Evolutionary conservation across 1,284 basidiomycete species (phyloP).

Genomic region (Cutaneotrichosporon cutaneum): DNA sequence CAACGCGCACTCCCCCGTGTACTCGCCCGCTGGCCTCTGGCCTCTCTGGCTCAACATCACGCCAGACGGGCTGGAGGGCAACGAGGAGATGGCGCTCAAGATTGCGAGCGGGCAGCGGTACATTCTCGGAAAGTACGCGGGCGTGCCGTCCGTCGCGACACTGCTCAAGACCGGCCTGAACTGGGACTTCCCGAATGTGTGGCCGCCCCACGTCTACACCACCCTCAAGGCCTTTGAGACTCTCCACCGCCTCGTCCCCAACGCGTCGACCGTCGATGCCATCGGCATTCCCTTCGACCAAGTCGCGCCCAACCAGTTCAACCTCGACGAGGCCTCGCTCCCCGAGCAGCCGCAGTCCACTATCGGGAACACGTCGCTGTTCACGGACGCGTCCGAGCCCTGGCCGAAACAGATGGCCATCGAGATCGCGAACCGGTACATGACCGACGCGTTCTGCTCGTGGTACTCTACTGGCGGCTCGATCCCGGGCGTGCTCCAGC

Average conservation of each 20-base stretch:
- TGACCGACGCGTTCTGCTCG: constrained; percentile 77
- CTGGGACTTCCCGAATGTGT: constrained; percentile 60
- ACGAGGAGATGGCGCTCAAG: constrained; percentile 62
- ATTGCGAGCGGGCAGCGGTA: constrained; percentile 72
- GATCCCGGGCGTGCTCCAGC: constrained; percentile 66
- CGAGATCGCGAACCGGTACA: constrained; percentile 64
- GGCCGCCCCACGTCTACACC: constrained; percentile 84
- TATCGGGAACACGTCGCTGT: constrained; percentile 58
- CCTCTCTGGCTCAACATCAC: constrained; percentile 84
- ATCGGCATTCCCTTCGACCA: constrained; percentile 40
- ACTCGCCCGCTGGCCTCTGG: constrained; percentile 73
- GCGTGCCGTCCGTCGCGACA: constrained; percentile 65
- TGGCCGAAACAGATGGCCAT: constrained; percentile 61
- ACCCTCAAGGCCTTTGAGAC: constrained; percentile 70
- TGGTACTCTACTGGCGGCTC: constrained; percentile 78
- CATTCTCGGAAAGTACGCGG: constrained; percentile 79
- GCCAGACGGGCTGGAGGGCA: constrained; percentile 65
- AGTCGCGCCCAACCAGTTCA: constrained; percentile 72
- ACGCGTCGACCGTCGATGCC: background rate
- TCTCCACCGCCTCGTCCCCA: constrained; percentile 32
- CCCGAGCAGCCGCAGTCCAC: constrained; percentile 52
- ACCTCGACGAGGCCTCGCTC: constrained; percentile 64
- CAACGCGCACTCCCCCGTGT: constrained; percentile 64
- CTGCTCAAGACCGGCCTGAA: constrained; percentile 75
- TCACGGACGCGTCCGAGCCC: constrained; percentile 15